These are phyloP conservation scores for Plasmodium malariae DNA, from an alignment of 169 alveolate species.

Conservation along the genomic window DNA sequence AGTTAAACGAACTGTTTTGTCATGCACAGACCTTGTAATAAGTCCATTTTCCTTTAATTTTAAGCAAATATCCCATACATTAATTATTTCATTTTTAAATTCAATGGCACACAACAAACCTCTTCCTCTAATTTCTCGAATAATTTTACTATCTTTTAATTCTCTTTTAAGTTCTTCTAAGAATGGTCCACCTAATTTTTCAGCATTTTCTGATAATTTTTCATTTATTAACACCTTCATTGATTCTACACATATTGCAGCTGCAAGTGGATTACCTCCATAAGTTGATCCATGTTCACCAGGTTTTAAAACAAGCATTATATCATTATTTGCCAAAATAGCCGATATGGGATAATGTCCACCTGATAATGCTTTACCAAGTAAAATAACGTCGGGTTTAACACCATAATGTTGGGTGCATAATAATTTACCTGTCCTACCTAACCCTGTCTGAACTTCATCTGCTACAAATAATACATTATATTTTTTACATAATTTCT, in stretches of 20 bases:
- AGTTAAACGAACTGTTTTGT: conserved; percentile 90
- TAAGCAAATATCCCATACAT: conserved; percentile 78
- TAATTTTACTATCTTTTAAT: conserved; percentile 62
- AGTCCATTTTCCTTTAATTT: conserved; percentile 89
- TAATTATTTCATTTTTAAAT: conserved; percentile 78
- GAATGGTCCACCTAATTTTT: conserved; percentile 83
- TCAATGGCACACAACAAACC: conserved; percentile 94
- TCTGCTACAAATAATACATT: conserved; percentile 88
- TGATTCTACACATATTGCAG: conserved; percentile 91
- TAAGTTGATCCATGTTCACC: conserved; percentile 95
- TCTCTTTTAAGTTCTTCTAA: conserved; percentile 75
- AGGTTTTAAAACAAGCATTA: conserved; percentile 93
- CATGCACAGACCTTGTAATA: conserved; percentile 92
- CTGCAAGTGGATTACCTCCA: conserved; percentile 92
- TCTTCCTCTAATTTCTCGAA: conserved; percentile 77
- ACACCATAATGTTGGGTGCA: conserved; percentile 86
- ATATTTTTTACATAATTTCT: conserved; percentile 85
- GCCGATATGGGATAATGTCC: conserved; percentile 95
- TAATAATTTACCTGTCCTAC: conserved; percentile 93
- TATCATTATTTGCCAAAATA: conserved; percentile 89
- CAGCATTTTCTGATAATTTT: conserved; percentile 90
- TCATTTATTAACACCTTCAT: conserved; percentile 90
- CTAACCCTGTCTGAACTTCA: conserved; percentile 95
- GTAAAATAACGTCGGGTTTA: conserved; percentile 91
- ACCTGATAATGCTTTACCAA: conserved; percentile 94